Conservation (phyloP, 805 yeast species). For the Saturnispora diversa region DNA sequence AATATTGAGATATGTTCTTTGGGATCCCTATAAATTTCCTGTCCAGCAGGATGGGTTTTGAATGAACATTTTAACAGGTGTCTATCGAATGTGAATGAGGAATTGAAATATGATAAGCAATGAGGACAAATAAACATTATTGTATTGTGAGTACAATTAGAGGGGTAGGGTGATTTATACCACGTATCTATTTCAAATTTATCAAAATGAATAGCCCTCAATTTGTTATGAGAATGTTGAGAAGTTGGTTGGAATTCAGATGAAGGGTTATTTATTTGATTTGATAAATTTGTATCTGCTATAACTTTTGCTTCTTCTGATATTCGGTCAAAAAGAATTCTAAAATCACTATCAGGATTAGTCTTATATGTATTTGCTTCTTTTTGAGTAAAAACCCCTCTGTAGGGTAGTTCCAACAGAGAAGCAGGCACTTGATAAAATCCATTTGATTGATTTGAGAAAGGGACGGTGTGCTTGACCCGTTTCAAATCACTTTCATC, state of each 20-base stretch:
- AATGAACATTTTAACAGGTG: slow-evolving; percentile 70
- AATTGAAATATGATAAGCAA: slow-evolving; percentile 72
- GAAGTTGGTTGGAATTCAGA: not conserved
- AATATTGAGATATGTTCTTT: slow-evolving; percentile 57
- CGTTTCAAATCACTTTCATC: not conserved
- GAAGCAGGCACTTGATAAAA: slow-evolving; percentile 10
- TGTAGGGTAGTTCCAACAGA: slow-evolving; percentile 55
- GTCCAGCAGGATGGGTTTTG: slow-evolving; percentile 74
- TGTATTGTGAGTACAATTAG: slow-evolving; percentile 58
- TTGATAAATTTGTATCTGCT: slow-evolving; percentile 23
- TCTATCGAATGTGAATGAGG: slow-evolving; percentile 56
- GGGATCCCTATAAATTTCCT: slow-evolving; percentile 74
- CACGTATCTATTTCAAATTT: slow-evolving; percentile 76
- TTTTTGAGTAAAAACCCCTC: slow-evolving; percentile 53
- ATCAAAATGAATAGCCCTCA: slow-evolving; percentile 43
- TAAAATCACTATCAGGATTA: slow-evolving; percentile 39
- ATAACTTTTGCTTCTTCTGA: slow-evolving; percentile 34
- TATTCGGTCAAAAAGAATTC: slow-evolving; percentile 34
- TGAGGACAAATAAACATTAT: slow-evolving; percentile 72
- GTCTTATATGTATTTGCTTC: slow-evolving; percentile 56
- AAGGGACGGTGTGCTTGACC: not conserved
- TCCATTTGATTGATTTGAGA: slow-evolving; percentile 4
- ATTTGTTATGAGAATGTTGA: slow-evolving; percentile 9
- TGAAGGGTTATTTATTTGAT: not conserved
- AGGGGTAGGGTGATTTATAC: slow-evolving; percentile 92